A percentile compares a stretch with the other conserved stretches of the same genome.
Evolutionary conservation across 2,329 filamentous ascomycete species (phyloP).

Genomic region (Zymoseptoria brevis): DNA sequence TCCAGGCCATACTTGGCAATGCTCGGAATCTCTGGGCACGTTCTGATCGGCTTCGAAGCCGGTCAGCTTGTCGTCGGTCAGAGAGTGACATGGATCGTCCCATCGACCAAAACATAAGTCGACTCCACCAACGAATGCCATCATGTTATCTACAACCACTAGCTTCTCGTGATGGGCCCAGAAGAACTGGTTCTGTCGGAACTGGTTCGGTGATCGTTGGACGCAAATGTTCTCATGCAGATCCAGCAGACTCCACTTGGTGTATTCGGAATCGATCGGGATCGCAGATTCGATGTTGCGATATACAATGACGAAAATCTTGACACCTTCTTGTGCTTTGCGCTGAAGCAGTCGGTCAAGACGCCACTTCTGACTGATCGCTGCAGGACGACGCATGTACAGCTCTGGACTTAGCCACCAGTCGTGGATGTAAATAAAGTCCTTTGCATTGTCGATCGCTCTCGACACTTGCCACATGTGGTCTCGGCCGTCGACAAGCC

Average conservation of each 20-base stretch:
- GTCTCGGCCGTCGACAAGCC: constrained; percentile 92
- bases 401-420: constrained; percentile 98
- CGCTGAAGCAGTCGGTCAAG: constrained; percentile 86
- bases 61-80: constrained; percentile 88
- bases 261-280: constrained; percentile 96
- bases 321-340: constrained; percentile 91
- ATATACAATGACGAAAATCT: constrained; percentile 96
- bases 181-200: constrained; percentile 98
- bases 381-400: constrained; percentile 86
- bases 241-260: constrained; percentile 91
- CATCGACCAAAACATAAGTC: constrained; percentile 95
- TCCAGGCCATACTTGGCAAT: constrained; percentile 92
- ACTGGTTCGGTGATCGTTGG: constrained; percentile 91
- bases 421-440: constrained; percentile 98
- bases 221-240: constrained; percentile 95
- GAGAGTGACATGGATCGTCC: constrained; percentile 88
- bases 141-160: constrained; percentile 91
- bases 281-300: constrained; percentile 95
- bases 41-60: constrained; percentile 74
- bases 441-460: constrained; percentile 91
- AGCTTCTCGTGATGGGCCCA: constrained; percentile 98
- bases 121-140: constrained; percentile 91
- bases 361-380: constrained; percentile 96
- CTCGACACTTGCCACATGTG: constrained; percentile 99
- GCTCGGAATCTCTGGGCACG: constrained; percentile 76